Evolutionary conservation across 2,329 filamentous ascomycete genomes (phyloP), one percentile per base, ranked within the genome.

Genomic region (Fusarium pseudoanthophilum): DNA sequence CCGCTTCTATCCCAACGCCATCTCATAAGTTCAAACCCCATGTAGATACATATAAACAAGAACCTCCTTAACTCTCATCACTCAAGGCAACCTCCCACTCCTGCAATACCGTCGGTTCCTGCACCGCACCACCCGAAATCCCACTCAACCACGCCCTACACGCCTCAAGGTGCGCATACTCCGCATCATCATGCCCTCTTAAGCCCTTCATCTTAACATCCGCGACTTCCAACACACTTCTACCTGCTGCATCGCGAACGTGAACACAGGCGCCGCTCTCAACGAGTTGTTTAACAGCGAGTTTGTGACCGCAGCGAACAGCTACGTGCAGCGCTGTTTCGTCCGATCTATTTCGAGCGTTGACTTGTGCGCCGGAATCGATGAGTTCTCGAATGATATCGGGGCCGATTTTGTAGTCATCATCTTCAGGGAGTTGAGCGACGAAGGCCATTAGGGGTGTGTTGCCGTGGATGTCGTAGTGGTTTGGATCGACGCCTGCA

Each of bases 391-490:
- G 79, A 9, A 90, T 78, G 11, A 89, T 85, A 8, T 77, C 69
- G 3, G 87, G 84, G 1, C 86, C 84, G 24, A 80, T 73, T 72
- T 82, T 85, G 75, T 88, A 85, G 71, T 87, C 85, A 30, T 87
- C 85, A 28, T 88, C 85, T 70, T 86, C 85, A 4, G 85, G 82
- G 3, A 87, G 82, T 56, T 88, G 82, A 1, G 83, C 81, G 16
- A 86, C 84, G 72, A 90, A 90, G 0, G 85, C 82, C 84, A 89
- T 89, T 20, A 90, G 83, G 2, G 87, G 86, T 1, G 88, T 89
- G 75, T 85, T 84, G 42, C 88, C 88, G 24, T 80, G 71, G 7
- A 76, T 77, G 78, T 89, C 86, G 78, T 89, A 87, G 62, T 88
- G 86, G 72, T 89, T 88, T 9, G 84, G 81, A 62, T 88, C 84